Percentiles rank a stretch among this genome's conserved stretches.
phyloP scores from a whole-genome alignment of 345 rosid species.

The Erodium maritimum region DNA sequence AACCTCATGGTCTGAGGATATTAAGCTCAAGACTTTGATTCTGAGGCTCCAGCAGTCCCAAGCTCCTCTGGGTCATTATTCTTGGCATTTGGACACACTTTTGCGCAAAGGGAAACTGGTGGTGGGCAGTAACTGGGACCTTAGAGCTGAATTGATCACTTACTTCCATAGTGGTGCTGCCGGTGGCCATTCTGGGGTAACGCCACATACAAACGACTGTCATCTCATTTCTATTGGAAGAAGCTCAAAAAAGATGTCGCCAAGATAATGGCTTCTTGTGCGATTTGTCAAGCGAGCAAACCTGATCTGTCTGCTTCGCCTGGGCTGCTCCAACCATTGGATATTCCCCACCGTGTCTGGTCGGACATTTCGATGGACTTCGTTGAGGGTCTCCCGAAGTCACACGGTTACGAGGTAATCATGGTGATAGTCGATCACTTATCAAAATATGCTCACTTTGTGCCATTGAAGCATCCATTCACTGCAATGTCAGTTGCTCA shows the following conservation, averaged over 20 bases:
- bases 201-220: too few species aligned
- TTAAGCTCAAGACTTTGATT: too few species aligned
- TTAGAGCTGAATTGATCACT: neutral
- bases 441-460: conserved; percentile 4
- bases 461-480: neutral
- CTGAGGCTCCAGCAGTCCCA: too few species aligned
- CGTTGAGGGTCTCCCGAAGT: conserved; percentile 2
- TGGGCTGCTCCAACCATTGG: neutral
- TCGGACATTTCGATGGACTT: too few species aligned
- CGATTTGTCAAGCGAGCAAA: conserved; percentile 3
- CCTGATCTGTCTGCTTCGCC: neutral
- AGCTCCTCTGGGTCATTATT: neutral
- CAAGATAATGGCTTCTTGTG: neutral
- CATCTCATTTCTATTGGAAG: too few species aligned
- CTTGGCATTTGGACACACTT: neutral
- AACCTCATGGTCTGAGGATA: too few species aligned
- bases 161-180: neutral
- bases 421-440: conserved; percentile 6
- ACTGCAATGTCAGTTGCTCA: neutral
- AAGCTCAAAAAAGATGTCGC: too few species aligned
- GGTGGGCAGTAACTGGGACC: neutral
- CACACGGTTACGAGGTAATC: neutral
- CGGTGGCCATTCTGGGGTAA: conserved; percentile 2
- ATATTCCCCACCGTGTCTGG: neutral
- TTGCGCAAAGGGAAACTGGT: neutral